phyloP scores from a whole-genome alignment of 2,329 filamentous ascomycete species.

The Davidsoniella australis region DNA sequence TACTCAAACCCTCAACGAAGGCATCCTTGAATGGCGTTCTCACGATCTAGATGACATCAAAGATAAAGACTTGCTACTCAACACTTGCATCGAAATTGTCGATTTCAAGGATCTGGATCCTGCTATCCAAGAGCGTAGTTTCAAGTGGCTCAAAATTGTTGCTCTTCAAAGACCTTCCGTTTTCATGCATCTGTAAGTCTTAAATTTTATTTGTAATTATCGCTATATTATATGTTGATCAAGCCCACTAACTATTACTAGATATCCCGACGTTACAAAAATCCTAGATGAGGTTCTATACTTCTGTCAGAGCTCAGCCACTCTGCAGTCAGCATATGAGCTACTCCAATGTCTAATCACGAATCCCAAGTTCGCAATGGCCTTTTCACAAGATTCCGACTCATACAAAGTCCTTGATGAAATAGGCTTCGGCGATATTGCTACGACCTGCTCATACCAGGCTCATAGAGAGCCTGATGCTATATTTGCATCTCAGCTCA shows the following conservation, averaged over 20 bases:
- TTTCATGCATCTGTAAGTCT: conserved; percentile 38
- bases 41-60: conserved; percentile 30
- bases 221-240: not conserved
- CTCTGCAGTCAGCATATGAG: conserved; percentile 42
- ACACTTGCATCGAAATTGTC: conserved; percentile 45
- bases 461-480: conserved; percentile 30
- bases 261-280: conserved; percentile 37
- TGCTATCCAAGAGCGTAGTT: conserved; percentile 38
- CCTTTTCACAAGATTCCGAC: conserved; percentile 31
- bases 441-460: conserved; percentile 37
- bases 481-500: conserved; percentile 34
- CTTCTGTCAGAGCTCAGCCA: conserved; percentile 44
- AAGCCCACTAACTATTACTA: conserved; percentile 18
- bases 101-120: conserved; percentile 52
- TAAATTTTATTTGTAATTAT: too few species aligned
- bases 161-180: conserved; percentile 37
- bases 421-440: conserved; percentile 47
- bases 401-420: conserved; percentile 38
- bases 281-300: conserved; percentile 44
- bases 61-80: conserved; percentile 45
- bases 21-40: conserved; percentile 24
- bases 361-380: conserved; percentile 32
- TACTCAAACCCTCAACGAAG: conserved; percentile 24
- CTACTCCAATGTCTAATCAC: conserved; percentile 40
- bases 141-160: conserved; percentile 43